phyloP scores from a whole-genome alignment of 257 asterid species.

The Solanum tacnaense region DNA sequence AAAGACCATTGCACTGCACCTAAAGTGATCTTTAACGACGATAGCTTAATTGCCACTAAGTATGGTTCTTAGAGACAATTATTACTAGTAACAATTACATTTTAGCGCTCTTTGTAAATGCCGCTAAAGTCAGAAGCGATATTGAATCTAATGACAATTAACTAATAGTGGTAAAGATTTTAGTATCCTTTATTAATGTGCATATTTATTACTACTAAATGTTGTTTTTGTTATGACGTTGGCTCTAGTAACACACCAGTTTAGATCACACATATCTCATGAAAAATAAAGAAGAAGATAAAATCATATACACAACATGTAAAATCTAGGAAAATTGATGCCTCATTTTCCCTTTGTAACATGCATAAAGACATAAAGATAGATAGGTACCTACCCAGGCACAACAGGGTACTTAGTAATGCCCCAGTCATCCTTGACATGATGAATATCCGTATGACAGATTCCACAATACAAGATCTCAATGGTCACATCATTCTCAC shows the following conservation, averaged over 20 bases:
- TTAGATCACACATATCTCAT: neutral
- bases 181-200: neutral
- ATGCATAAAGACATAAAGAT: neutral
- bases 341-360: neutral
- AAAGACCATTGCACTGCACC: neutral
- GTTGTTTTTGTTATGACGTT: too few species aligned
- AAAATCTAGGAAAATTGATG: neutral
- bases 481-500: slow-evolving; percentile 28
- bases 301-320: neutral
- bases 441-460: slow-evolving; percentile 43
- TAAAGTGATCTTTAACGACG: neutral
- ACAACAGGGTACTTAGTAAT: slow-evolving; percentile 41
- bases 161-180: neutral
- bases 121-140: neutral
- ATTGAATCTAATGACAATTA: neutral
- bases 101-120: neutral
- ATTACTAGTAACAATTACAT: neutral
- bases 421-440: slow-evolving; percentile 33
- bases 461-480: slow-evolving; percentile 33
- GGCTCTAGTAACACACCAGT: neutral
- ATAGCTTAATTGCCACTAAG: neutral
- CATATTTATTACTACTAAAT: neutral
- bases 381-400: slow-evolving; percentile 32
- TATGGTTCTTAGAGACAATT: neutral
- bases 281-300: neutral